A percentile compares a stretch with the other conserved stretches of the same genome.
Conservation (phyloP, 148 eudicot species). For the Beta vulgaris region DNA sequence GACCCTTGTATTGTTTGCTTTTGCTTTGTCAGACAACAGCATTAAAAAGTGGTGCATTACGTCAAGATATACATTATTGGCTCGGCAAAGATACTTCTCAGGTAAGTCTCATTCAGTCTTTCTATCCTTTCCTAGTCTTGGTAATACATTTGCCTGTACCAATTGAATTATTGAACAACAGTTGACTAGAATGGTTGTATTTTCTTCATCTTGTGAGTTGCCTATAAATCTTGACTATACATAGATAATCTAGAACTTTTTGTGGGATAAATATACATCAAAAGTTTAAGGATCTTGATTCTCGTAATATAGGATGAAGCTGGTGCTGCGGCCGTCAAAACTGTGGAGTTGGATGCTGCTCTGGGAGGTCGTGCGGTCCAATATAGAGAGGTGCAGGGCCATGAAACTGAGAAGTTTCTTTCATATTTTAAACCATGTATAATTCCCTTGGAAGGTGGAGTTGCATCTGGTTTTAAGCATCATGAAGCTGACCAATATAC, state of each 20-base stretch:
- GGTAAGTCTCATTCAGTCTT: slow-evolving; percentile 40
- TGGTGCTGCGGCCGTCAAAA: slow-evolving; percentile 78
- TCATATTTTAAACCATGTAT: slow-evolving; percentile 98
- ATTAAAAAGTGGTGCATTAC: slow-evolving; percentile 72
- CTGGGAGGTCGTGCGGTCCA: slow-evolving; percentile 98
- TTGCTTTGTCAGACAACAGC: slow-evolving; percentile 61
- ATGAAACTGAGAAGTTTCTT: slow-evolving; percentile 97
- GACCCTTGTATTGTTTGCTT: slow-evolving; percentile 6
- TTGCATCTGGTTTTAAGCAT: slow-evolving; percentile 80
- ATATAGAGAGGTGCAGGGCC: slow-evolving; percentile 93
- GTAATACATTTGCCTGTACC: not conserved
- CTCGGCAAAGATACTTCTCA: slow-evolving; percentile 92
- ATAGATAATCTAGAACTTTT: not conserved
- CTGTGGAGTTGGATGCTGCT: slow-evolving; percentile 93
- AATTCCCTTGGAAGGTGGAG: slow-evolving; percentile 89
- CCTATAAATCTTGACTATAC: not conserved
- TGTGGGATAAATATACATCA: not conserved
- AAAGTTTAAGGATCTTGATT: slow-evolving; percentile 23
- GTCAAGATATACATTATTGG: slow-evolving; percentile 95
- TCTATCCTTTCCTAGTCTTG: not conserved
- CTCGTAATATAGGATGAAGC: slow-evolving; percentile 78
- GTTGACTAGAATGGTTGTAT: not conserved
- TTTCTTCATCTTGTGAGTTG: not conserved
- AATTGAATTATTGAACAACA: not conserved
- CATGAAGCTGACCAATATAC: slow-evolving; percentile 64